These are phyloP conservation scores for Aspergillus conjunctus DNA, from an alignment of 495 filamentous ascomycete species.

Conservation along the genomic window DNA sequence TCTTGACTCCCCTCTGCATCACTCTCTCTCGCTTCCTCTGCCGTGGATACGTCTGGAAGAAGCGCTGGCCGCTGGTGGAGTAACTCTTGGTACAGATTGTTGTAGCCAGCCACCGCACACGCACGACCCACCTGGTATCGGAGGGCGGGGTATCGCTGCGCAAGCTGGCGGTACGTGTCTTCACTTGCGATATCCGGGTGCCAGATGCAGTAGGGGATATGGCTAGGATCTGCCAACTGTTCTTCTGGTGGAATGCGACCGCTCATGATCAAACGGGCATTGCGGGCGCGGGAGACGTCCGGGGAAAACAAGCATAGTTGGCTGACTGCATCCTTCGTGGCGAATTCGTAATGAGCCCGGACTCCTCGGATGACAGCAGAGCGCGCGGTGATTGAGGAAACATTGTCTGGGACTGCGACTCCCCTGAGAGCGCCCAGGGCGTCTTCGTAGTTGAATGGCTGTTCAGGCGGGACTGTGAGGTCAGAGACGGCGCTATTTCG, in stretches of 20 bases:
- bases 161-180: conserved; percentile 30
- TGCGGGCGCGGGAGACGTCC: conserved; percentile 30
- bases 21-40: conserved; percentile 34
- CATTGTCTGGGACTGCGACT: not conserved
- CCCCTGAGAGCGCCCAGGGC: not conserved
- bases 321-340: not conserved
- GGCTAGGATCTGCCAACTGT: conserved; percentile 30
- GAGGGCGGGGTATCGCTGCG: conserved; percentile 24
- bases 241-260: conserved; percentile 35
- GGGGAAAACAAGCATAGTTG: not conserved
- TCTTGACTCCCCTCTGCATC: conserved; percentile 19
- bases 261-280: conserved; percentile 46
- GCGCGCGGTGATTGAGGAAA: not conserved
- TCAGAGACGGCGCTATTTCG: too few species aligned
- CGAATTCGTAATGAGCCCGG: not conserved
- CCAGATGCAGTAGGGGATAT: conserved; percentile 48
- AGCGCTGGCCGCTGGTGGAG: too few species aligned
- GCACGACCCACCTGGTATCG: conserved; percentile 34
- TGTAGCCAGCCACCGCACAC: conserved; percentile 35
- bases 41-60: conserved; percentile 33
- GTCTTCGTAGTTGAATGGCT: not conserved
- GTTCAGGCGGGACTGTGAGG: not conserved
- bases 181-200: conserved; percentile 38
- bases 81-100: conserved; percentile 31
- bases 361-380: conserved; percentile 1